These are phyloP conservation scores for Coelastrella sp. DNA, from an alignment of 139 green algal species.

Conservation along the genomic window DNA sequence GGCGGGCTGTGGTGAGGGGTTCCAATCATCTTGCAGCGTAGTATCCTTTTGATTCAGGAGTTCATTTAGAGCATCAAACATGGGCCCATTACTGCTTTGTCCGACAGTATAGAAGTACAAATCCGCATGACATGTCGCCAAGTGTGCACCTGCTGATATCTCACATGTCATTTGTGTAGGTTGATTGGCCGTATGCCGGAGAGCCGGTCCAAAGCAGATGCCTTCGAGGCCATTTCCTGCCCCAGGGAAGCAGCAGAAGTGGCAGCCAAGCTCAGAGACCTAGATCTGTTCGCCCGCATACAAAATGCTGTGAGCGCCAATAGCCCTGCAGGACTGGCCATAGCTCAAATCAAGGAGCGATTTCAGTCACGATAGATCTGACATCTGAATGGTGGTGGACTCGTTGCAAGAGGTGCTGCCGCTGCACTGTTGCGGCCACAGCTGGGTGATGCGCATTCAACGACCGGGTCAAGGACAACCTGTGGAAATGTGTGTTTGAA, in stretches of 20 bases:
- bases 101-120: too few species aligned
- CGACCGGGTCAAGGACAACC: too few species aligned
- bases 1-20: too few species aligned
- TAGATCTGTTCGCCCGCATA: constrained; percentile 45
- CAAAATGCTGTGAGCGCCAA: constrained; percentile 61
- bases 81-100: too few species aligned
- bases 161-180: constrained; percentile 46
- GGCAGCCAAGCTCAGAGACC: constrained; percentile 42
- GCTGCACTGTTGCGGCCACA: too few species aligned
- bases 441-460: too few species aligned
- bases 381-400: not conserved
- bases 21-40: too few species aligned
- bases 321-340: constrained; percentile 63
- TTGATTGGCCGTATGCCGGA: constrained; percentile 68
- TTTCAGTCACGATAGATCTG: constrained; percentile 49
- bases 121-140: too few species aligned
- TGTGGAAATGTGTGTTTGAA: too few species aligned
- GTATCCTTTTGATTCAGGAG: too few species aligned
- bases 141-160: too few species aligned
- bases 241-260: constrained; percentile 72
- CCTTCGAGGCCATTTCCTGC: constrained; percentile 59
- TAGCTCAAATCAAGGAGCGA: constrained; percentile 70
- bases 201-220: constrained; percentile 69
- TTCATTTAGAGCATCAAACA: not conserved
- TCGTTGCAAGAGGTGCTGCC: too few species aligned